Conservation (phyloP, 2,329 filamentous ascomycete genomes). For the Davidsoniella virescens region DNA sequence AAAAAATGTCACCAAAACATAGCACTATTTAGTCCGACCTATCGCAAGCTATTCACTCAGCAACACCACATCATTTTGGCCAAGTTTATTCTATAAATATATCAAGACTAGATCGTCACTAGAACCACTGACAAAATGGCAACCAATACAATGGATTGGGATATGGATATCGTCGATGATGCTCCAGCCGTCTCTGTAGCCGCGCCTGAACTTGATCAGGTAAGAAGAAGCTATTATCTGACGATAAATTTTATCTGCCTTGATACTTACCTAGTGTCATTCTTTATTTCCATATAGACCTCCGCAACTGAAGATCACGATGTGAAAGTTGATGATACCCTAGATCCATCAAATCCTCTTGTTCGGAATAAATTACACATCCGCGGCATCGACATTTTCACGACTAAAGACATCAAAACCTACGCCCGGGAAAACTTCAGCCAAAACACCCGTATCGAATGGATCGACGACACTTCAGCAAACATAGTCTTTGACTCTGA, state of each 20-base stretch:
- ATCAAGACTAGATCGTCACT: too few relatives aligned
- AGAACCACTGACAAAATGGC: not conserved
- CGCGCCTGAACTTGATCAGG: not conserved
- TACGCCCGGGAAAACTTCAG: slow-evolving; percentile 57
- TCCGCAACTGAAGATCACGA: not conserved
- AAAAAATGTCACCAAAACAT: too few relatives aligned
- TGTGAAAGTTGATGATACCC: not conserved
- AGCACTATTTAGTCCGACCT: too few relatives aligned
- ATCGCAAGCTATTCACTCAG: too few relatives aligned
- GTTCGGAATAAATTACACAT: slow-evolving; percentile 54
- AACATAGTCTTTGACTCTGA: slow-evolving; percentile 63
- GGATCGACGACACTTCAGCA: slow-evolving; percentile 86
- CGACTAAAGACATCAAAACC: slow-evolving; percentile 60
- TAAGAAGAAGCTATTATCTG: not conserved
- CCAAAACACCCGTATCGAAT: slow-evolving; percentile 54
- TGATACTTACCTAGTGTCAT: too few relatives aligned
- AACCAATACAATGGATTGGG: slow-evolving; percentile 41
- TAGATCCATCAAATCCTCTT: slow-evolving; percentile 14
- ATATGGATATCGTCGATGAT: slow-evolving; percentile 56
- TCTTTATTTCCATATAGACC: not conserved
- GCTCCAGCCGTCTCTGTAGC: slow-evolving; percentile 20
- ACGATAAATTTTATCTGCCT: too few relatives aligned
- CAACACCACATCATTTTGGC: too few relatives aligned
- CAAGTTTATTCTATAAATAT: too few relatives aligned
- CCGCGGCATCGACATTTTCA: slow-evolving; percentile 65